Conservation (phyloP, 2,329 filamentous ascomycete species). For the Rutstroemia sp. region DNA sequence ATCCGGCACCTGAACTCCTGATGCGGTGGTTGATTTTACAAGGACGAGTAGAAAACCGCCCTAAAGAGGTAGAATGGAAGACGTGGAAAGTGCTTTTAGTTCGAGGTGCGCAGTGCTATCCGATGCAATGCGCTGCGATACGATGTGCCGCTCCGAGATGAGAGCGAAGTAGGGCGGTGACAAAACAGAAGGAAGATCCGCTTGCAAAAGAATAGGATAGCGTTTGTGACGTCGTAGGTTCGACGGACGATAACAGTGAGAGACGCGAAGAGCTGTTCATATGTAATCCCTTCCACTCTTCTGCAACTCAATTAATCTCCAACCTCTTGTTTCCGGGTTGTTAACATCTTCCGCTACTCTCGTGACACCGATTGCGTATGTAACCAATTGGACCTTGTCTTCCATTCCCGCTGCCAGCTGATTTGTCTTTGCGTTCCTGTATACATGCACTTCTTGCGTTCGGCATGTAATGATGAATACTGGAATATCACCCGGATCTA, state of each 20-base stretch:
- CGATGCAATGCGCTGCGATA: background rate
- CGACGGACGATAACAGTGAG: background rate
- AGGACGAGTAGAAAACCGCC: too few relatives aligned
- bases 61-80: too few relatives aligned
- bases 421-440: constrained; percentile 82
- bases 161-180: too few relatives aligned
- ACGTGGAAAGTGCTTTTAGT: too few relatives aligned
- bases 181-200: too few relatives aligned
- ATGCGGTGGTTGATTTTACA: too few relatives aligned
- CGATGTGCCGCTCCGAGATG: too few relatives aligned
- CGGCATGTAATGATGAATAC: constrained; percentile 96
- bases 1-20: background rate
- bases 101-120: background rate
- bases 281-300: constrained; percentile 93
- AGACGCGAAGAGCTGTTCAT: constrained; percentile 33
- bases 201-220: background rate
- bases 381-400: constrained; percentile 96
- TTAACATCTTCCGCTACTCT: constrained; percentile 89
- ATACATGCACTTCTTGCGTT: constrained; percentile 96
- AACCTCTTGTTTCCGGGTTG: constrained; percentile 93
- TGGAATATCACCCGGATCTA: constrained; percentile 81
- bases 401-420: constrained; percentile 95
- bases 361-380: constrained; percentile 95
- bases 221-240: background rate
- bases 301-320: constrained; percentile 96